phyloP scores from a whole-genome alignment of 2,329 filamentous ascomycete species.

The Penicillium italicum region DNA sequence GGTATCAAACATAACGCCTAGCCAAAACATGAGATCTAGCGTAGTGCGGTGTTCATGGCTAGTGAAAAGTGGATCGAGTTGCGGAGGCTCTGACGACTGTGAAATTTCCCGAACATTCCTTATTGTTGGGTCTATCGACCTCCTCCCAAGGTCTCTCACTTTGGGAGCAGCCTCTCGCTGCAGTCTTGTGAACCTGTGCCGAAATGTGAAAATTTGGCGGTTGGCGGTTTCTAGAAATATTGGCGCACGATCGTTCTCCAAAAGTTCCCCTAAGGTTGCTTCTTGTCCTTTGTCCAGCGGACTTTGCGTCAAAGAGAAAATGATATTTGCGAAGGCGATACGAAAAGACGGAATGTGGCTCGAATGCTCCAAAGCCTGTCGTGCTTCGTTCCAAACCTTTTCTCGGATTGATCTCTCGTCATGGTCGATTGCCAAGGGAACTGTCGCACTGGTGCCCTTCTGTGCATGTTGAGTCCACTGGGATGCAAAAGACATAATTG shows the following conservation, averaged over 20 bases:
- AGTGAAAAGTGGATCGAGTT: constrained; percentile 13
- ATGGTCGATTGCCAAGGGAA: constrained; percentile 13
- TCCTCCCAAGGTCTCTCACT: background rate
- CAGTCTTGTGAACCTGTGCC: constrained; percentile 21
- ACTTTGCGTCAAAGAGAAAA: constrained; percentile 46
- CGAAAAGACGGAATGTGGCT: constrained; percentile 45
- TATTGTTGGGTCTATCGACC: background rate
- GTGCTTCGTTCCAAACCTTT: constrained; percentile 44
- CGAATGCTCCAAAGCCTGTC: constrained; percentile 37
- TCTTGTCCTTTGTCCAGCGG: constrained; percentile 30
- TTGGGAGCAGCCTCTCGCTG: constrained; percentile 11
- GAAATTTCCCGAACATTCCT: background rate
- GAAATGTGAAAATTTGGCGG: constrained; percentile 37
- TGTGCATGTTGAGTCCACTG: constrained; percentile 36
- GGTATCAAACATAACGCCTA: constrained; percentile 59
- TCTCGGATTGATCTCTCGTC: constrained; percentile 40
- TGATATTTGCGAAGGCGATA: constrained; percentile 45
- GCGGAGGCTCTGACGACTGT: background rate
- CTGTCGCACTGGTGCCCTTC: constrained; percentile 11
- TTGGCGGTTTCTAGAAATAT: constrained; percentile 41
- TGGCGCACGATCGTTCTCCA: constrained; percentile 30
- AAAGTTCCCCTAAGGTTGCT: constrained; percentile 13
- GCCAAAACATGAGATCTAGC: constrained; percentile 55
- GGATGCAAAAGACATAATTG: constrained; percentile 45
- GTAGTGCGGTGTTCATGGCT: constrained; percentile 43